These are phyloP conservation scores for Phytophthora boehmeriae DNA, from an alignment of 352 stramenopile genomes.

Conservation along the genomic window DNA sequence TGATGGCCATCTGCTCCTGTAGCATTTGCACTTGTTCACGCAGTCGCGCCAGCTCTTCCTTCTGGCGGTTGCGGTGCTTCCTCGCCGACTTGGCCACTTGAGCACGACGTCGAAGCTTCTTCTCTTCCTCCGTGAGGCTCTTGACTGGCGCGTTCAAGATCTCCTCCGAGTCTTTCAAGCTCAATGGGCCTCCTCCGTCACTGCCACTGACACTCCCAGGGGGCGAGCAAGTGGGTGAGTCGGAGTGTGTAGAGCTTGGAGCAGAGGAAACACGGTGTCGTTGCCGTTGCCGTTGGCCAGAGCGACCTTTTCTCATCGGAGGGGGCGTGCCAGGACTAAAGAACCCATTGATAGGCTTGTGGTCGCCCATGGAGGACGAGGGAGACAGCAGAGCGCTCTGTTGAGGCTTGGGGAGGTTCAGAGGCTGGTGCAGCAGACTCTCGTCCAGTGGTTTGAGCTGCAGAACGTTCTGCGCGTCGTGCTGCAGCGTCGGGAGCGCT, in stretches of 20 bases:
- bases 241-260: conserved; percentile 30
- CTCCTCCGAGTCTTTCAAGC: conserved; percentile 67
- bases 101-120: conserved; percentile 77
- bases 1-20: conserved; percentile 81
- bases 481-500: conserved; percentile 42
- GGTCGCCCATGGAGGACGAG: conserved; percentile 21
- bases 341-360: conserved; percentile 24
- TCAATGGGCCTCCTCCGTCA: conserved; percentile 19
- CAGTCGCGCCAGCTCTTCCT: conserved; percentile 76
- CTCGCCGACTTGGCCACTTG: conserved; percentile 84
- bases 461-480: conserved; percentile 16
- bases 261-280: conserved; percentile 13
- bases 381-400: conserved; percentile 21
- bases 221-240: conserved; percentile 50
- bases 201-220: conserved; percentile 48
- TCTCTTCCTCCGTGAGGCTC: conserved; percentile 84
- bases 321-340: conserved; percentile 10
- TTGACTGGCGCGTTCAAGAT: conserved; percentile 83
- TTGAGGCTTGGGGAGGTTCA: conserved; percentile 24
- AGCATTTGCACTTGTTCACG: conserved; percentile 75
- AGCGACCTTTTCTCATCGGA: conserved; percentile 1
- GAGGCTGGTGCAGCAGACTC: conserved; percentile 26
- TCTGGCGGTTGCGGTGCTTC: conserved; percentile 84
- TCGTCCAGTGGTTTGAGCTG: conserved; percentile 29
- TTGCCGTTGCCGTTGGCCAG: conserved; percentile 5